phyloP scores from a whole-genome alignment of 257 asterid species.

The Solanum lycopersicoides region DNA sequence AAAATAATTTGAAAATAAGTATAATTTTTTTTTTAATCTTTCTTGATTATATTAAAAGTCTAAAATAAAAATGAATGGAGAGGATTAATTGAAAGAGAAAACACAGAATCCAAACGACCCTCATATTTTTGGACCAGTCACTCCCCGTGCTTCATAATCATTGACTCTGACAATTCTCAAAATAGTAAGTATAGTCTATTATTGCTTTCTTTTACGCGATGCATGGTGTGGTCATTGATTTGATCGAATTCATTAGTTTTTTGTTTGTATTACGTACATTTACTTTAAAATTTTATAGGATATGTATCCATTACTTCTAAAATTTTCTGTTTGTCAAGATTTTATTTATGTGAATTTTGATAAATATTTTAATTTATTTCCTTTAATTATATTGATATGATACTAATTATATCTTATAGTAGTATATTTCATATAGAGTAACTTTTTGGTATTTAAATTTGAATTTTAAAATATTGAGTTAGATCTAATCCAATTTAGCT shows the following conservation, averaged over 20 bases:
- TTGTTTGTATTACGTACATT: no score
- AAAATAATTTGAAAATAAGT: no score
- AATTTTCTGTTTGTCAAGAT: no score
- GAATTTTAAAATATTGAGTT: background rate
- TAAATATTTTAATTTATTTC: no score
- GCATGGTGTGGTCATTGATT: no score
- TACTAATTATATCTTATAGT: background rate
- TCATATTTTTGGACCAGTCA: background rate
- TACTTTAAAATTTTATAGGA: no score
- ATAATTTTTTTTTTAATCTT: no score
- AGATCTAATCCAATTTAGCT: background rate
- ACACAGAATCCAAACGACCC: background rate
- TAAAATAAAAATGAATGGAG: background rate
- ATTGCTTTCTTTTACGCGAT: background rate
- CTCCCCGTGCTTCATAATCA: background rate
- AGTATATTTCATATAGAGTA: background rate
- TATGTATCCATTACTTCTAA: background rate
- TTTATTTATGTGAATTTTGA: background rate
- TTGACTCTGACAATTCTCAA: background rate
- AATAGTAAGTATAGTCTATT: background rate
- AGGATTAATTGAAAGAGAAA: background rate
- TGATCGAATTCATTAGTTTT: no score
- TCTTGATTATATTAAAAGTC: no score
- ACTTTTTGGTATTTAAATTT: background rate
- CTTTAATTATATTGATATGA: background rate